phyloP scores from a whole-genome alignment of 345 rosid species.

The Mercurialis annua region DNA sequence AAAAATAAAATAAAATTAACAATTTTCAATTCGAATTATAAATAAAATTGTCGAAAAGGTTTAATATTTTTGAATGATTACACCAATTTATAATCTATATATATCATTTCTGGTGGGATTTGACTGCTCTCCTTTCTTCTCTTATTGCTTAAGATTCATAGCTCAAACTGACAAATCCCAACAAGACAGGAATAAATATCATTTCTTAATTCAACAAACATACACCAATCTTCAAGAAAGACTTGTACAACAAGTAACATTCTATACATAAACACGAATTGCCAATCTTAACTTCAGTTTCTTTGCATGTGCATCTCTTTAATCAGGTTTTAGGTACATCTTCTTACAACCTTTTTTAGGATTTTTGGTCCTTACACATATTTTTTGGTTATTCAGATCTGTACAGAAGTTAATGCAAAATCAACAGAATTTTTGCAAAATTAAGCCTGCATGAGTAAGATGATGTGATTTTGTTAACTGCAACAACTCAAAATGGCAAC shows the following conservation, averaged over 20 bases:
- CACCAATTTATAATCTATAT: too few relatives aligned
- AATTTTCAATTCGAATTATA: too few relatives aligned
- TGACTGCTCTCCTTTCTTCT: conserved; percentile 13
- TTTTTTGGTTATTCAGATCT: background rate
- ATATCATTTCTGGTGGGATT: conserved; percentile 16
- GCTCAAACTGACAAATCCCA: background rate
- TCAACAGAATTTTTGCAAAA: too few relatives aligned
- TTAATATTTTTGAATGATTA: too few relatives aligned
- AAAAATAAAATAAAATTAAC: too few relatives aligned
- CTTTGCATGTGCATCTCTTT: too few relatives aligned
- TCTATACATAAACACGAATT: background rate
- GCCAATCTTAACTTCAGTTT: background rate
- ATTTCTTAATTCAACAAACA: background rate
- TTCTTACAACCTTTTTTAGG: background rate
- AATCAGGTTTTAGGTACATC: background rate
- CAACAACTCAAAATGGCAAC: conserved; percentile 1
- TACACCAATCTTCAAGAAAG: background rate
- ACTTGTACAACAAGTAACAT: conserved; percentile 3
- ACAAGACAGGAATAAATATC: background rate
- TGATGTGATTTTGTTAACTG: background rate
- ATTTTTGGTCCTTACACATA: background rate
- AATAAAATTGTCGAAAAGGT: too few relatives aligned
- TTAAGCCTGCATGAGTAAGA: background rate
- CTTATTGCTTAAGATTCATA: conserved; percentile 22
- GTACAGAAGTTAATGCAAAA: background rate